Base-by-base conservation (phyloP, 2,329 filamentous ascomycete genomes). In the Pyrenophora seminiperda region DNA sequence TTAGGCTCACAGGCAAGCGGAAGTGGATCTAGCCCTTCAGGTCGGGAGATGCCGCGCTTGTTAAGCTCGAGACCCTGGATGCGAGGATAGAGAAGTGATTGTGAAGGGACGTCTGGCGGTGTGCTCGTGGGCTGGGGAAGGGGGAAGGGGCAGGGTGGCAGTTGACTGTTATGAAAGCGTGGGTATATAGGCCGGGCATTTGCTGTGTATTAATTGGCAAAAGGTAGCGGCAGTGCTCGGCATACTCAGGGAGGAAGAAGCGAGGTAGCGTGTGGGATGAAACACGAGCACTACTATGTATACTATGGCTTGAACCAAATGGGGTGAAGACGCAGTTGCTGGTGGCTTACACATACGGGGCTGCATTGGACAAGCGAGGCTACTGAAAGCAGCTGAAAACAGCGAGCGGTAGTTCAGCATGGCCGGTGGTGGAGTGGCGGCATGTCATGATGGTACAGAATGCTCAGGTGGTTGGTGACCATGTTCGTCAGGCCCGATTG, bases 1-100 rank as follows among this genome's bases (percentile, higher is more conserved):
- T 41, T 50, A 47, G 49, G 55, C 56, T 60, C 54, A 62, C 62
- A 56, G 40, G 30, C 37, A 46, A 50, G 32, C 40, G 47, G 46
- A 32, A 47, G 29, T 33, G 10, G 24, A 27, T 37, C 31, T 11
- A 48, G 54, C 5, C 7, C 22, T 27, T 27, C 22, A 27, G 54
- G 47, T 50, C 47, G 32, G 22, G n/a, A 24, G 18, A 32, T 39
- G 43, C 36, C 37, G 32, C 40, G 41, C 29, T 41, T 46, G 47
- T 41, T 24, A 19, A 41, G 17, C 17, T 39, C 34, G 41, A 7
- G 43, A 47, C 48, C 32, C 43, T 51, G 47, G 13, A 41, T 4
- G 19, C 29, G 40, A 22, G 15, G 13, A 14, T 18, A 11, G 17
- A 7, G 14, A 33, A 34, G 5, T 10, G 24, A 27, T 10, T 11